These are phyloP conservation scores for Phyllostachys edulis DNA, from an alignment of 176 grass and related monocot genomes.

Conservation along the genomic window DNA sequence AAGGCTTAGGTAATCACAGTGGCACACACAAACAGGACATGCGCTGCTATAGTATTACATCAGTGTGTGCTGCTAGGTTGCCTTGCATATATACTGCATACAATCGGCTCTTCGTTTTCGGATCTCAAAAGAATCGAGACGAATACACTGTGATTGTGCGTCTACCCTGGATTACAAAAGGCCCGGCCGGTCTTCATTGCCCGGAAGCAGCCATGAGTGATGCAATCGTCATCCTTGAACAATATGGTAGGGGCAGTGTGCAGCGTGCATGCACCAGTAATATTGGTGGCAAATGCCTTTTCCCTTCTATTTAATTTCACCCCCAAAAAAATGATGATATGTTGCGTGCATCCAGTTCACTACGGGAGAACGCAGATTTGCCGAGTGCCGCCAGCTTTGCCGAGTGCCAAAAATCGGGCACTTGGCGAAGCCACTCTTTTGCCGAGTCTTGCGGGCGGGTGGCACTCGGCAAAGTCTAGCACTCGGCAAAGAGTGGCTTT, in stretches of 20 bases:
- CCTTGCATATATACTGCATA: neutral
- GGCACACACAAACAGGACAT: neutral
- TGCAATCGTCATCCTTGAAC: constrained; percentile 16
- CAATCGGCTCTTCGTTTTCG: neutral
- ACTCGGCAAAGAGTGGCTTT: no score
- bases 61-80: constrained; percentile 34
- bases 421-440: no score
- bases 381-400: no score
- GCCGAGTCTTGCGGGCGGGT: no score
- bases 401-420: no score
- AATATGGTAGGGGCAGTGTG: neutral
- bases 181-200: constrained; percentile 28
- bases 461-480: no score
- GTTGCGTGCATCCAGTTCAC: no score
- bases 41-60: constrained; percentile 29
- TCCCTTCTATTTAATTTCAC: no score
- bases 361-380: no score
- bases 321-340: no score
- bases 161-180: constrained; percentile 39
- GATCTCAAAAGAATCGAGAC: constrained; percentile 27
- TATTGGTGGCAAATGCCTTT: no score
- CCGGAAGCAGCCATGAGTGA: neutral
- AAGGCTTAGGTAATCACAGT: constrained; percentile 42
- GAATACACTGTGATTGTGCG: constrained; percentile 16
- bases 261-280: neutral